phyloP scores from a whole-genome alignment of 2,329 filamentous ascomycete species.

The Beauveria caledonica region DNA sequence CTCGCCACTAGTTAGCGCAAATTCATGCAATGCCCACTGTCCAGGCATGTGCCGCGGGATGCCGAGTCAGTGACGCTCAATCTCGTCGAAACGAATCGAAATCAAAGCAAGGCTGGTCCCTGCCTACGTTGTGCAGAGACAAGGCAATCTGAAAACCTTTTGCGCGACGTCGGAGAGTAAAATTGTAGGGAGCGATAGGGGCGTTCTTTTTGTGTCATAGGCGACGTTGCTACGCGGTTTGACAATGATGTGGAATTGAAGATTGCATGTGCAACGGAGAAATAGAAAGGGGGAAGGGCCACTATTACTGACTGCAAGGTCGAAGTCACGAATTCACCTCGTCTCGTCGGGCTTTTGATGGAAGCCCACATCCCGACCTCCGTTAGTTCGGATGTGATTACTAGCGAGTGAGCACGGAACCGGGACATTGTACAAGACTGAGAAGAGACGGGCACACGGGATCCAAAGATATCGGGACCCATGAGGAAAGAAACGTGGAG shows the following conservation, averaged over 20 bases:
- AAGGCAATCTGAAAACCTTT: neutral
- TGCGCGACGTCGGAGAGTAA: conserved; percentile 3
- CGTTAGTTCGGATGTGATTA: neutral
- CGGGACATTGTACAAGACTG: neutral
- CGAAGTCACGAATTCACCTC: neutral
- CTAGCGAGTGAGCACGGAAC: neutral
- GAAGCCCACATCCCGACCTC: neutral
- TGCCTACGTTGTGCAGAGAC: neutral
- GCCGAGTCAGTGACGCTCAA: neutral
- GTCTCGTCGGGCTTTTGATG: neutral
- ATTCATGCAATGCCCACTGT: neutral
- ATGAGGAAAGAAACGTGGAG: neutral
- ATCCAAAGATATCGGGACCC: neutral
- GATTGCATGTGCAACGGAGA: neutral
- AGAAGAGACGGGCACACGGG: neutral
- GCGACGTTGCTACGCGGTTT: neutral
- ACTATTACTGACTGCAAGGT: neutral
- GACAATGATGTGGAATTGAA: neutral
- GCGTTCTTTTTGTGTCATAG: neutral
- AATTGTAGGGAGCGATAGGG: neutral
- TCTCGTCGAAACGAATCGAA: neutral
- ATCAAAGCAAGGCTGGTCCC: neutral
- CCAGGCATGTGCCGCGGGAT: neutral
- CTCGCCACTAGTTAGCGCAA: neutral
- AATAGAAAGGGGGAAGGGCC: neutral